Conservation (phyloP, 352 stramenopile genomes). For the Phytopythium kandeliae region DNA sequence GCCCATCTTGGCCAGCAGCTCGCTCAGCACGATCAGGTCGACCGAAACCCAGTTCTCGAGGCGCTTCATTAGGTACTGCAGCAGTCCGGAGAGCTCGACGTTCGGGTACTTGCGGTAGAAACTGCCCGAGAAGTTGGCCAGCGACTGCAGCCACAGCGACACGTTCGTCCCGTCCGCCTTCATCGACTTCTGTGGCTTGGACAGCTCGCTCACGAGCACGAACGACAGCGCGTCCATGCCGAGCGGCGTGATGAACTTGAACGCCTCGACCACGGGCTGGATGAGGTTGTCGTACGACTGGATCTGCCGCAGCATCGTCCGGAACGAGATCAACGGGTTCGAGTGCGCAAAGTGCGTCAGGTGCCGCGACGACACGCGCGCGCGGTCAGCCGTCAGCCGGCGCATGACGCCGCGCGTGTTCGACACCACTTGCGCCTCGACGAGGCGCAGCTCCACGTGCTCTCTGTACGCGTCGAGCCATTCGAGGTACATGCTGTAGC, state of each 20-base stretch:
- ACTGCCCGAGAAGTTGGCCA: conserved; percentile 92
- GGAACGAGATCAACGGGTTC: conserved; percentile 93
- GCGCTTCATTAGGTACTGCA: conserved; percentile 89
- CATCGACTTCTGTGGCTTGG: conserved; percentile 79
- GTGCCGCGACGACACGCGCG: conserved; percentile 66
- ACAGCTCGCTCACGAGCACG: conserved; percentile 89
- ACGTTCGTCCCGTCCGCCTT: conserved; percentile 89
- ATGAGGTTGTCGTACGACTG: conserved; percentile 98
- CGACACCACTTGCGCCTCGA: conserved; percentile 66
- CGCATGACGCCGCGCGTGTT: conserved; percentile 74
- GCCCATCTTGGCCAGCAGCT: conserved; percentile 86
- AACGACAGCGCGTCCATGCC: conserved; percentile 94
- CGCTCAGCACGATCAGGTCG: conserved; percentile 83
- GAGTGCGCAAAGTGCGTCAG: conserved; percentile 89
- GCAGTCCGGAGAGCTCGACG: conserved; percentile 88
- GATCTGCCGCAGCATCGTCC: conserved; percentile 93
- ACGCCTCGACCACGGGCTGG: conserved; percentile 93
- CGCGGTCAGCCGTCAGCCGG: conserved; percentile 72
- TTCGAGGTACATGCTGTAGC: conserved; percentile 76
- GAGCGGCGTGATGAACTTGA: conserved; percentile 92
- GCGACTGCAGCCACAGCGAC: conserved; percentile 90
- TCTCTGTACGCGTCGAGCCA: conserved; percentile 65
- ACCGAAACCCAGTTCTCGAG: conserved; percentile 83
- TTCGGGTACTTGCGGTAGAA: conserved; percentile 93
- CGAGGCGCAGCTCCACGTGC: conserved; percentile 53